phyloP scores from a whole-genome alignment of 305 asterid genomes.

The Fraxinus nigra region DNA sequence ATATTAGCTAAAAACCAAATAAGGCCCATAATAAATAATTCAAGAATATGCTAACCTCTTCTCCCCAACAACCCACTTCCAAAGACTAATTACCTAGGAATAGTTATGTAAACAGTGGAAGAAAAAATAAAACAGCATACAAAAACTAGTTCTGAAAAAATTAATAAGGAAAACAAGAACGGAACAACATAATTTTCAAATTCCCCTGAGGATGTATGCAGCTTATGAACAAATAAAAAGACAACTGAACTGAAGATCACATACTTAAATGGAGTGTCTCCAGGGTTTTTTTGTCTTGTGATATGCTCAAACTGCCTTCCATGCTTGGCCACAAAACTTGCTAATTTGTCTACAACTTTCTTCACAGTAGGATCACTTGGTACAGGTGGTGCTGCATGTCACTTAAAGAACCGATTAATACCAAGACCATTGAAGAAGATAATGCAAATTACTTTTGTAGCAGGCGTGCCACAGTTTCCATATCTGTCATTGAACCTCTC shows the following conservation, averaged over 20 bases:
- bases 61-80: not conserved
- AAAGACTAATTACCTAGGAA: not conserved
- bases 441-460: conserved; percentile 85
- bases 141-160: not conserved
- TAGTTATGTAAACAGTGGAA: not conserved
- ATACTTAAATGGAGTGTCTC: conserved; percentile 89
- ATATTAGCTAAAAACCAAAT: not conserved
- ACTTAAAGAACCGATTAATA: conserved; percentile 96
- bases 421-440: conserved; percentile 76
- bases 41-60: not conserved
- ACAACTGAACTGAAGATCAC: conserved; percentile 19
- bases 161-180: not conserved
- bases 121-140: not conserved
- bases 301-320: conserved; percentile 85
- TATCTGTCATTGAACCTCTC: conserved; percentile 80
- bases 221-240: not conserved
- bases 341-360: conserved; percentile 86
- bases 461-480: conserved; percentile 77
- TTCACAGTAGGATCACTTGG: conserved; percentile 96
- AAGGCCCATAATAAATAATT: not conserved
- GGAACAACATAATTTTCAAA: not conserved
- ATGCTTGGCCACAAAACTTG: conserved; percentile 97
- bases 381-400: conserved; percentile 82
- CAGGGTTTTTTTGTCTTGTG: conserved; percentile 68
- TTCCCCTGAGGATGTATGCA: not conserved